Evolutionary conservation across 495 filamentous ascomycete species (phyloP).

Genomic region (Penicillium silybi): DNA sequence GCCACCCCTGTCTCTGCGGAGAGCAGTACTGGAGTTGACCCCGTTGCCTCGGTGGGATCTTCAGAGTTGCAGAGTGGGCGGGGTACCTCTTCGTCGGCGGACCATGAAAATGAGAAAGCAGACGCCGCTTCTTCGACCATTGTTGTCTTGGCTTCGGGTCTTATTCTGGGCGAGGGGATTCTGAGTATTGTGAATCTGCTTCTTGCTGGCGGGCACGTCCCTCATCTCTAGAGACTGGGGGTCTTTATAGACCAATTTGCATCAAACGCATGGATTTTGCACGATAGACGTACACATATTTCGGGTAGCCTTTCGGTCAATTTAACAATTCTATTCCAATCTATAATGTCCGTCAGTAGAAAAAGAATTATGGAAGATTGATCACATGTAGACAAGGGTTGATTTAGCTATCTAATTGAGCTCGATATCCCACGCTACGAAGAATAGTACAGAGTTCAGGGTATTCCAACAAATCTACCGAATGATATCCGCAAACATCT

Average conservation of each 20-base stretch:
- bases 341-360: neutral
- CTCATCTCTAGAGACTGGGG: conserved; percentile 56
- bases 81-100: conserved; percentile 2
- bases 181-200: conserved; percentile 87
- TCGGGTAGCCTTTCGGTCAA: neutral
- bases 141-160: conserved; percentile 64
- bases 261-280: neutral
- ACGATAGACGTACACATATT: neutral
- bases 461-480: conserved; percentile 18
- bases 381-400: neutral
- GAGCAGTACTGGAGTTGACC: neutral
- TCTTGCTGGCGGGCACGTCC: conserved; percentile 74
- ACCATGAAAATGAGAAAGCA: conserved; percentile 32
- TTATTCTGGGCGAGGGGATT: conserved; percentile 93
- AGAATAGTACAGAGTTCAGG: conserved; percentile 10
- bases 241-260: neutral
- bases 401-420: neutral
- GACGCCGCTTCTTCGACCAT: conserved; percentile 51
- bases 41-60: neutral
- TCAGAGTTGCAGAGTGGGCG: neutral
- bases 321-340: neutral
- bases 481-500: conserved; percentile 6
- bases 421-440: neutral
- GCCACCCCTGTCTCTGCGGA: neutral
- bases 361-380: neutral